Conservation (phyloP, 305 asterid genomes). For the Coffea humblotiana region DNA sequence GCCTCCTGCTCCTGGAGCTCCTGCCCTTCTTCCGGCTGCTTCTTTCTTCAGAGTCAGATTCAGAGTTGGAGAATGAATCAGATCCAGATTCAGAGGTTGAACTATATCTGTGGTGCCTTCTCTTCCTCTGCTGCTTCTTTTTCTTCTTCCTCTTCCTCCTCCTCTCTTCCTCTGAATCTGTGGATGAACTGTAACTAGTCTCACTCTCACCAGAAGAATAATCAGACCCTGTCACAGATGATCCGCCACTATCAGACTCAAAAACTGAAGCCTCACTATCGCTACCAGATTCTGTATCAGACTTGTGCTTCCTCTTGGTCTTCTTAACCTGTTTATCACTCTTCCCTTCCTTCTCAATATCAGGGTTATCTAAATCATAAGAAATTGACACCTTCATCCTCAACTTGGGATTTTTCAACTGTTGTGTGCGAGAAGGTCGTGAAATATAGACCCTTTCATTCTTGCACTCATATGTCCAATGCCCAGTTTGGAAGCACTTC, state of each 20-base stretch:
- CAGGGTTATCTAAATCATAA: slow-evolving; percentile 69
- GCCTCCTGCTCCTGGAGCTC: slow-evolving; percentile 57
- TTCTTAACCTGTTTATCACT: slow-evolving; percentile 44
- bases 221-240: slow-evolving; percentile 66
- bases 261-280: slow-evolving; percentile 90
- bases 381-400: slow-evolving; percentile 71
- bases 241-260: slow-evolving; percentile 67
- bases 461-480: slow-evolving; percentile 97
- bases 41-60: slow-evolving; percentile 71
- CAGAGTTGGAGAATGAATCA: slow-evolving; percentile 76
- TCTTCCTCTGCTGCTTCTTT: slow-evolving; percentile 64
- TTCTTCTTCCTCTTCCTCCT: slow-evolving; percentile 66
- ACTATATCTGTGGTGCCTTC: slow-evolving; percentile 55
- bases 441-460: slow-evolving; percentile 90
- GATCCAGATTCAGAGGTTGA: slow-evolving; percentile 73
- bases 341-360: slow-evolving; percentile 45
- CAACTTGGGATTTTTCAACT: slow-evolving; percentile 80
- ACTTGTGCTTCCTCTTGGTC: slow-evolving; percentile 86
- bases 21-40: slow-evolving; percentile 62
- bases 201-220: slow-evolving; percentile 71
- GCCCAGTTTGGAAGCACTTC: slow-evolving; percentile 87
- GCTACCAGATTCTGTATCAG: slow-evolving; percentile 52
- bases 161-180: slow-evolving; percentile 92
- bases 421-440: slow-evolving; percentile 89
- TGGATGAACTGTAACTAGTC: slow-evolving; percentile 65